phyloP scores from a whole-genome alignment of 768 basidiomycete genomes.

The Asterophora parasitica region DNA sequence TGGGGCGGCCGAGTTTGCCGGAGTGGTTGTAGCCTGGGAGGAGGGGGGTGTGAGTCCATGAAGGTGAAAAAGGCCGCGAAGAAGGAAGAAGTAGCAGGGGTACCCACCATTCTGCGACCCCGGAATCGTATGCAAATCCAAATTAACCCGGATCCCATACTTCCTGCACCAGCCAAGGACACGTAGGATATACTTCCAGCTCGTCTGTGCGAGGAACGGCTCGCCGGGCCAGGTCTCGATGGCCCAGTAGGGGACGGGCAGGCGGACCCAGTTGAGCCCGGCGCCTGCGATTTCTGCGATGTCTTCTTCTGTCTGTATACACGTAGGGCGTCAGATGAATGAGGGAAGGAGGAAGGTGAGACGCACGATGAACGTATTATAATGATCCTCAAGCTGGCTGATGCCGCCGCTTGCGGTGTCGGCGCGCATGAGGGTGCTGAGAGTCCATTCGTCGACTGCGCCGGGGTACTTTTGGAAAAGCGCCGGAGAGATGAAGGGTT shows the following conservation, averaged over 20 bases:
- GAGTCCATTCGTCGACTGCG: constrained; percentile 70
- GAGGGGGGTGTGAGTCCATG: no score
- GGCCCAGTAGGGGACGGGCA: constrained; percentile 86
- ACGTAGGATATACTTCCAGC: constrained; percentile 76
- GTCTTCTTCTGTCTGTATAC: constrained; percentile 76
- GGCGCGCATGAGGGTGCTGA: constrained; percentile 57
- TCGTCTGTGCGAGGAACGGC: constrained; percentile 69
- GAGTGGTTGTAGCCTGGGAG: constrained; percentile 51
- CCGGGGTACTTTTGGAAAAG: constrained; percentile 63
- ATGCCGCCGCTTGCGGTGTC: constrained; percentile 47
- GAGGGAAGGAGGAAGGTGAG: neutral
- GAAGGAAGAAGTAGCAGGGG: neutral
- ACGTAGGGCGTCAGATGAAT: neutral
- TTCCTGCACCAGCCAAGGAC: constrained; percentile 77
- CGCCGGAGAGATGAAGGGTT: constrained; percentile 66
- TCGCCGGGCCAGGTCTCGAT: constrained; percentile 68
- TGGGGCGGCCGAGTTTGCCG: constrained; percentile 56
- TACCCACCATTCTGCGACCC: constrained; percentile 69
- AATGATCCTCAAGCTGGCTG: constrained; percentile 69
- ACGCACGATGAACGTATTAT: constrained; percentile 79
- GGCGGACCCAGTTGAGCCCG: constrained; percentile 80
- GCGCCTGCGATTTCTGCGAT: constrained; percentile 87
- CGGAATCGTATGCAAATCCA: constrained; percentile 76
- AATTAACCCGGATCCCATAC: constrained; percentile 76
- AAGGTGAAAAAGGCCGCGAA: neutral